phyloP scores from a whole-genome alignment of 2,329 filamentous ascomycete genomes.

The Samsoniella hepiali region DNA sequence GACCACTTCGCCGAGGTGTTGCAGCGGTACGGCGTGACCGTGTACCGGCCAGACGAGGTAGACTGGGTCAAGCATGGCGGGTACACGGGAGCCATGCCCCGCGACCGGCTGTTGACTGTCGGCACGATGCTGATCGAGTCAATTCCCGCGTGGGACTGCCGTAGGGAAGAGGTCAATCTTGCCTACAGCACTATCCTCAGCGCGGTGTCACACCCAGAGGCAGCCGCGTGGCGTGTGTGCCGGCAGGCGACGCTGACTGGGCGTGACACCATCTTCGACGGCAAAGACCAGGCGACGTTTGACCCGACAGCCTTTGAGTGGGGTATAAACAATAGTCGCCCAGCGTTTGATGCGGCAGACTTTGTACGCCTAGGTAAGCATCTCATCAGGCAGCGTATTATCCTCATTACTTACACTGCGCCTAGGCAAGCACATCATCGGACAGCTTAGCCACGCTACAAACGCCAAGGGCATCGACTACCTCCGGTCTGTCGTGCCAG shows the following conservation, averaged over 20 bases:
- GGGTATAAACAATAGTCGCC: too few species aligned
- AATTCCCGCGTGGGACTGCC: slow-evolving; percentile 30
- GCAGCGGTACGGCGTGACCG: slow-evolving; percentile 23
- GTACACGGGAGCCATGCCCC: slow-evolving; percentile 34
- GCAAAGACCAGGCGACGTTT: not conserved
- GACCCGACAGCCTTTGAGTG: not conserved
- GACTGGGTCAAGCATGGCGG: slow-evolving; percentile 28
- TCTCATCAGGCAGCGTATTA: not conserved
- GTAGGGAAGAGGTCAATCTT: slow-evolving; percentile 24
- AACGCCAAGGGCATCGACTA: not conserved
- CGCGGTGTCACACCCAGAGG: not conserved
- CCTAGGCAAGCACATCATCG: not conserved
- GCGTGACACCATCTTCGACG: not conserved
- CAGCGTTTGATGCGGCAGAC: too few species aligned
- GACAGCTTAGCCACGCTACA: not conserved
- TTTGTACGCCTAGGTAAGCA: too few species aligned
- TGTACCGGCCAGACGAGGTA: slow-evolving; percentile 26
- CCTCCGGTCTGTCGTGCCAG: not conserved
- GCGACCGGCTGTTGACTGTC: slow-evolving; percentile 32
- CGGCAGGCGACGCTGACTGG: not conserved
- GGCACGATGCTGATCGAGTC: slow-evolving; percentile 32
- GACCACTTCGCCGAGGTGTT: slow-evolving; percentile 27
- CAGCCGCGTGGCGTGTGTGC: not conserved
- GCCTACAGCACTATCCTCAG: slow-evolving; percentile 16
- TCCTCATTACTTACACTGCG: not conserved